Evolutionary conservation across 1,139 yeast species (phyloP).

Genomic region (Saccharomycopsis crataegensis): DNA sequence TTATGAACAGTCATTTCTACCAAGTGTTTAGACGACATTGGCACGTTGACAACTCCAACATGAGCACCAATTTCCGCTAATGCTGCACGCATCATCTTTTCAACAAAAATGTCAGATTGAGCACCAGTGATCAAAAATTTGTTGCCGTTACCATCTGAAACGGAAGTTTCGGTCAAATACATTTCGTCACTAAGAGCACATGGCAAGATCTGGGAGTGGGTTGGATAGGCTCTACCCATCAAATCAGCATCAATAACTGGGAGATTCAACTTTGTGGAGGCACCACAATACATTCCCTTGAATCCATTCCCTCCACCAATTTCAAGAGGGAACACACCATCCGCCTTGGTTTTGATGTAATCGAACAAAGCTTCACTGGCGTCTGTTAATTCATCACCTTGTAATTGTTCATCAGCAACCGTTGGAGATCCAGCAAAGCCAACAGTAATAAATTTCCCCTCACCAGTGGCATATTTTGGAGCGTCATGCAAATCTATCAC

Average conservation of each 20-base stretch:
- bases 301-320: conserved; percentile 43
- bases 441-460: conserved; percentile 32
- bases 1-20: conserved; percentile 27
- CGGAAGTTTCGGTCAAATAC: conserved; percentile 31
- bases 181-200: conserved; percentile 26
- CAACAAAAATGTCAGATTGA: conserved; percentile 31
- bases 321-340: conserved; percentile 31
- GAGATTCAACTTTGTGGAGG: conserved; percentile 28
- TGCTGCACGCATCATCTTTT: conserved; percentile 36
- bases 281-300: conserved; percentile 29
- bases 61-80: conserved; percentile 34
- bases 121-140: conserved; percentile 32
- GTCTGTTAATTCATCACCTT: conserved; percentile 4
- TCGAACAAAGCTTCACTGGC: conserved; percentile 5
- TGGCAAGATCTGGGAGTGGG: conserved; percentile 35
- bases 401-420: conserved; percentile 36
- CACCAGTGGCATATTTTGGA: conserved; percentile 24
- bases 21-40: conserved; percentile 29
- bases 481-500: conserved; percentile 33
- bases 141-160: conserved; percentile 41
- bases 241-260: conserved; percentile 37
- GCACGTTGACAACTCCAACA: conserved; percentile 35
- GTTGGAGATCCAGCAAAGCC: conserved; percentile 43
- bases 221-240: conserved; percentile 44
- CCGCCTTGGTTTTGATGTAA: neutral